Base-by-base conservation (phyloP, 2,329 filamentous ascomycete species). In the Cladophialophora psammophila region DNA sequence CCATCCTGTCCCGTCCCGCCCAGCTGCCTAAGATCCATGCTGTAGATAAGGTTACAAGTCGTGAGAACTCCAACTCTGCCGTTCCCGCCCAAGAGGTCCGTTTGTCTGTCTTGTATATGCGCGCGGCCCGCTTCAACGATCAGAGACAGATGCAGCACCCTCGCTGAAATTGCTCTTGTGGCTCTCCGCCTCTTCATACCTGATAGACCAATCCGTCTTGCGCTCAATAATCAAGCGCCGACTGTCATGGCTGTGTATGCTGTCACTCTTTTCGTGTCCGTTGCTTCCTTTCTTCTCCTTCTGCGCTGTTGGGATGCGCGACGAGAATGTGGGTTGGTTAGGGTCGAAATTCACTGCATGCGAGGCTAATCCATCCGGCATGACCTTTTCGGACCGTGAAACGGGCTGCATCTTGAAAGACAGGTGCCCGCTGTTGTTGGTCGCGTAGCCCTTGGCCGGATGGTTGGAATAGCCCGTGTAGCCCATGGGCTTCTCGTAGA, bases 171-270 rank as follows among this genome's bases (percentile, higher is more conserved):
- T 45, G 48, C 63, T 65, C 56, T 65, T 65, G 18, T 65, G 56
- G 42, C 63, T 65, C 45, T 65, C 63, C 18, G 55, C 63, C 56
- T 65, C 63, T 60, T 65, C 63, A n/a, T 65, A 65, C 26, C 63
- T 26, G 12, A 65, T 48, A 10, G 63, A 65, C 63, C 63, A 65
- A n/a, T 57, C 63, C 8, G 63, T 65, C 56, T 65, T 60, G 42
- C 63, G 56, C 48, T 65, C 63, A 20, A 65, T 65, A 34, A 65
- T 65, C 56, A 65, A n/a, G 2, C 63, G 55, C 34, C 55, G 40
- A 31, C 63, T 65, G 36, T 65, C 63, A 15, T 65, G 56, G 48
- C 63, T 65, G 56, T 65, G 55, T 26, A 65, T 65, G 35, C 63
- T 65, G 32, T 65, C 63, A 26, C 31, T 26, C 45, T 52, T 58